Evolutionary conservation across 2,329 filamentous ascomycete species (phyloP).

Genomic region (Exophiala oligosperma): DNA sequence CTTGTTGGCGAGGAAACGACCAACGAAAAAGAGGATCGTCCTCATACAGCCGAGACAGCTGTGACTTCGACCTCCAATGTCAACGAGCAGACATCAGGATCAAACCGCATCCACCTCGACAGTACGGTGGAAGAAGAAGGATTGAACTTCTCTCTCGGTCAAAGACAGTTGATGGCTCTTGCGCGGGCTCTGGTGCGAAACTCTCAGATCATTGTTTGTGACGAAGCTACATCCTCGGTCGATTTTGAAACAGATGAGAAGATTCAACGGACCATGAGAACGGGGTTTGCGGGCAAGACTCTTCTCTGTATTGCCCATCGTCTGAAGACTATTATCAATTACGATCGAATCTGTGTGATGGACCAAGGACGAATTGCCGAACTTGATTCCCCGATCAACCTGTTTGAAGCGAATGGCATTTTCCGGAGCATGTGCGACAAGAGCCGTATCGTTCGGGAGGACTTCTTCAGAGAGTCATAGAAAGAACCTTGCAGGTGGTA

Average conservation of each 20-base stretch:
- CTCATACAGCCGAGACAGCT: constrained; percentile 29
- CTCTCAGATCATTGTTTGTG: constrained; percentile 90
- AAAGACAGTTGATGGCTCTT: constrained; percentile 92
- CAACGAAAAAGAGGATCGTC: constrained; percentile 47
- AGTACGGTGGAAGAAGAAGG: constrained; percentile 88
- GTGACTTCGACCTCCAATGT: constrained; percentile 24
- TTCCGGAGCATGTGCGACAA: constrained; percentile 89
- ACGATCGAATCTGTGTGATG: constrained; percentile 97
- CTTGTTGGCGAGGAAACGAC: constrained; percentile 49
- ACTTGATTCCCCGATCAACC: constrained; percentile 70
- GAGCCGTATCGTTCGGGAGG: constrained; percentile 66
- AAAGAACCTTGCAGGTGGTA: too few relatives aligned
- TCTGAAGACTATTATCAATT: constrained; percentile 86
- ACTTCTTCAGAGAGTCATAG: constrained; percentile 31
- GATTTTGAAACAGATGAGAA: constrained; percentile 97
- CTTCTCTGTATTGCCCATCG: constrained; percentile 91
- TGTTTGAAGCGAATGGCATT: constrained; percentile 75
- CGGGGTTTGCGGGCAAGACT: constrained; percentile 82
- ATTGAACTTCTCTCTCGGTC: constrained; percentile 91
- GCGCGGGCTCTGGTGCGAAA: constrained; percentile 85
- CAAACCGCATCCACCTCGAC: constrained; percentile 73
- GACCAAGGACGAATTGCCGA: constrained; percentile 85
- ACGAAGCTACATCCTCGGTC: constrained; percentile 90
- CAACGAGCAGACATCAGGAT: constrained; percentile 22
- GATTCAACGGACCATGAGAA: constrained; percentile 86